A percentile compares a stretch with the other conserved stretches of the same genome.
These are phyloP conservation scores for Amanita brunnescens DNA, from an alignment of 768 basidiomycete genomes.

Conservation along the genomic window DNA sequence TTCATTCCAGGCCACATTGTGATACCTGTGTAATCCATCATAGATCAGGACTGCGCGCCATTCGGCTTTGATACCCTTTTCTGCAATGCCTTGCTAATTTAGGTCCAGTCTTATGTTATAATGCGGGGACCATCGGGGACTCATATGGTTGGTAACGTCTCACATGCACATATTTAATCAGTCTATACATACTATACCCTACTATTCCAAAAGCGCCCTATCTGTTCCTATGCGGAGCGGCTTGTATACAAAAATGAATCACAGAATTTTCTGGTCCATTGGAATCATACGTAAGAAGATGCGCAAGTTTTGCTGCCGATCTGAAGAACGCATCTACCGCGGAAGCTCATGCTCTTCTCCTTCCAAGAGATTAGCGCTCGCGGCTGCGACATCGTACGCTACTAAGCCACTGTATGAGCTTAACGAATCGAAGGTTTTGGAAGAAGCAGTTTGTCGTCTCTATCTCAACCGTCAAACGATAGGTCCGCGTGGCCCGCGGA, in stretches of 20 bases:
- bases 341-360: not conserved
- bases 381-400: not conserved
- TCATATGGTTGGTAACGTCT: not conserved
- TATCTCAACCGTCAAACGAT: not conserved
- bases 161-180: not conserved
- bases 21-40: not conserved
- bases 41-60: not conserved
- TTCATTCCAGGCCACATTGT: conserved; percentile 1
- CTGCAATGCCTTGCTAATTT: not conserved
- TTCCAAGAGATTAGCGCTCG: not conserved
- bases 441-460: not conserved
- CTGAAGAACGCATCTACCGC: not conserved
- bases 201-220: not conserved
- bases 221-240: not conserved
- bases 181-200: not conserved
- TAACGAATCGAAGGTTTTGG: not conserved
- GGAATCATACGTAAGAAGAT: not conserved
- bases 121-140: conserved; percentile 1
- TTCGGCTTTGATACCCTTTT: not conserved
- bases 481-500: not conserved
- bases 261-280: not conserved
- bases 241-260: not conserved
- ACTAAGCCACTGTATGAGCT: not conserved
- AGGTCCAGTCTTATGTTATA: not conserved
- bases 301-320: not conserved